A percentile compares a stretch with the other conserved stretches of the same genome.
Conservation (phyloP, 768 basidiomycete species). For the Mycena belliarum region DNA sequence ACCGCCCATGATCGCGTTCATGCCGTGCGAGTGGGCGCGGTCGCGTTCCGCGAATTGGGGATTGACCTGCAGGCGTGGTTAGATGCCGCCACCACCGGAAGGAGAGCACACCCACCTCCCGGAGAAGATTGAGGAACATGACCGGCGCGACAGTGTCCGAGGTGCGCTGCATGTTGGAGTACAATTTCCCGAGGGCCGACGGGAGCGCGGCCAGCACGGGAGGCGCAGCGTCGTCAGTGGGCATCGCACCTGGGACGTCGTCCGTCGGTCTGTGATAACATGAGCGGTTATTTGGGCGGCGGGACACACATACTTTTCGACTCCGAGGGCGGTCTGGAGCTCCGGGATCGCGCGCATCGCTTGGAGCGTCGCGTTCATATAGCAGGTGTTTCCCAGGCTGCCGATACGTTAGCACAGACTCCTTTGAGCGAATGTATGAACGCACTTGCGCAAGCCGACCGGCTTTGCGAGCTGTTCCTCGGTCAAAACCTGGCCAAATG, state of each 20-base stretch:
- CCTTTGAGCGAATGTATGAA: background rate
- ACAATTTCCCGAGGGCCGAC: constrained; percentile 67
- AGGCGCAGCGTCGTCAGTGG: constrained; percentile 25
- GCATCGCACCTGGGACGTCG: constrained; percentile 1
- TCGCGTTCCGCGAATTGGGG: constrained; percentile 89
- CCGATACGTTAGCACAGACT: background rate
- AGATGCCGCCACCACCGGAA: background rate
- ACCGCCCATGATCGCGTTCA: constrained; percentile 30
- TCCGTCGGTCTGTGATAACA: background rate
- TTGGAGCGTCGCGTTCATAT: constrained; percentile 96
- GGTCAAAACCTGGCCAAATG: background rate
- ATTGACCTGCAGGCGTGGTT: constrained; percentile 44
- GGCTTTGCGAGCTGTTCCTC: constrained; percentile 66
- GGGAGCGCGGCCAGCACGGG: constrained; percentile 42
- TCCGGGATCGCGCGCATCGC: constrained; percentile 92
- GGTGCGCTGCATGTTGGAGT: constrained; percentile 70
- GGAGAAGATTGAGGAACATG: constrained; percentile 66
- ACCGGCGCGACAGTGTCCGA: constrained; percentile 74
- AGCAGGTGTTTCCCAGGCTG: constrained; percentile 92
- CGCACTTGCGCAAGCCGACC: constrained; percentile 78
- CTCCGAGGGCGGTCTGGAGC: constrained; percentile 68
- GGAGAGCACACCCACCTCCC: constrained; percentile 40
- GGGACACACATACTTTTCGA: constrained; percentile 41
- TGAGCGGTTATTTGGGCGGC: background rate
- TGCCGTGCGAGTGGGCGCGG: constrained; percentile 39